Evolutionary conservation across 768 basidiomycete species (phyloP).

Genomic region (Pleurotus tuoliensis): DNA sequence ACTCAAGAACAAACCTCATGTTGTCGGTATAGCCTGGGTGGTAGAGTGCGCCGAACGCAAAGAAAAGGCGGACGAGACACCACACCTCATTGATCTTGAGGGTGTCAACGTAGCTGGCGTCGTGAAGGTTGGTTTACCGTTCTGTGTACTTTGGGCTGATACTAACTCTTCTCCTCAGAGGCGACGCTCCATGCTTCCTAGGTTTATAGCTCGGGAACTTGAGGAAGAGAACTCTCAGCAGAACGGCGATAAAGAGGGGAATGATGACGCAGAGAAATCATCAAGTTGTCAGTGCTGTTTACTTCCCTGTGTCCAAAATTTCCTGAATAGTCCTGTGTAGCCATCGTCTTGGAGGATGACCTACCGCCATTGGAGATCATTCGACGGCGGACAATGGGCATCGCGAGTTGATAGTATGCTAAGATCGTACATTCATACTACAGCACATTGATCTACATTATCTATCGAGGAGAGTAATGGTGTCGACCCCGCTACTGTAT

Average conservation of each 20-base stretch:
- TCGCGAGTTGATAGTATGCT: neutral
- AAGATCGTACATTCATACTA: neutral
- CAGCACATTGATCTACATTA: neutral
- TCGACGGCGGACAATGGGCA: slow-evolving; percentile 5
- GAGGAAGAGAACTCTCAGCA: neutral
- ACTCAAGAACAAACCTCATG: slow-evolving; percentile 62
- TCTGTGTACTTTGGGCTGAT: neutral
- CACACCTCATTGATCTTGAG: slow-evolving; percentile 64
- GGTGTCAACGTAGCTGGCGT: slow-evolving; percentile 53
- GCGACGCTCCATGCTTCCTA: slow-evolving; percentile 72
- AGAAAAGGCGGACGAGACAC: slow-evolving; percentile 57
- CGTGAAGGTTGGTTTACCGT: slow-evolving; percentile 48
- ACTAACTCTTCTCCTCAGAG: slow-evolving; percentile 39
- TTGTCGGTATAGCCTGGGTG: slow-evolving; percentile 88
- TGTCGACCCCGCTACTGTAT: no score
- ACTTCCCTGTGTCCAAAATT: neutral
- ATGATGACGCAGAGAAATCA: neutral
- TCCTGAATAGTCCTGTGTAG: neutral
- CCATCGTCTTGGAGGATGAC: slow-evolving; percentile 1
- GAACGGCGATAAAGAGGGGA: neutral
- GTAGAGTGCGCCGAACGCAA: slow-evolving; percentile 79
- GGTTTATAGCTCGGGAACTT: slow-evolving; percentile 38
- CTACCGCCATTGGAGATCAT: slow-evolving; percentile 5
- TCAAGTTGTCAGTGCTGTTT: neutral
- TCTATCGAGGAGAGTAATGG: neutral